Percentiles rank a stretch among this genome's conserved stretches.
phyloP scores from a whole-genome alignment of 208 protist species.

The Trypanosoma scelopori region DNA sequence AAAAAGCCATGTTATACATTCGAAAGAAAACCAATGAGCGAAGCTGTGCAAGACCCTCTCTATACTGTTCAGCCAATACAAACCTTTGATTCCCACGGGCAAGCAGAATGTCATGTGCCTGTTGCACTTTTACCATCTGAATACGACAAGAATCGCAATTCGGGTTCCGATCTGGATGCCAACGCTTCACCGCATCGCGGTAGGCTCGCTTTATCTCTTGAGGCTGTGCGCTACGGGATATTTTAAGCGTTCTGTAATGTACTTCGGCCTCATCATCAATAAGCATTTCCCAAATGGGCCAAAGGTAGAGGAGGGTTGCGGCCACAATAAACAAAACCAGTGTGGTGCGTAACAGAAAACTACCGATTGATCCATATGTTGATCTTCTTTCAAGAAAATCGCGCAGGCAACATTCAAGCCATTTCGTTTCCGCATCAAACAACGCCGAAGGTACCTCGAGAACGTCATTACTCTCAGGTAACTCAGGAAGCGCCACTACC shows the following conservation, averaged over 20 bases:
- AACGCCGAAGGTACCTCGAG: neutral
- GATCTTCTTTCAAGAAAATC: conserved; percentile 63
- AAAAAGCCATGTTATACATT: conserved; percentile 63
- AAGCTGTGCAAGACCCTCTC: conserved; percentile 56
- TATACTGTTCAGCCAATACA: conserved; percentile 65
- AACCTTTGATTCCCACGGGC: conserved; percentile 52
- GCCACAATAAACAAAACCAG: conserved; percentile 32
- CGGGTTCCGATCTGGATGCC: conserved; percentile 85
- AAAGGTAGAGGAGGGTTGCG: conserved; percentile 41
- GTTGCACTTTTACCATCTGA: conserved; percentile 64
- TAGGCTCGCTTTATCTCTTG: conserved; percentile 77
- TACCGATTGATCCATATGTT: conserved; percentile 38
- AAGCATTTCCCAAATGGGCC: conserved; percentile 78
- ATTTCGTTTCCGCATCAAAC: conserved; percentile 32
- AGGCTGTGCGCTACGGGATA: conserved; percentile 36
- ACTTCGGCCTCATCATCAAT: conserved; percentile 70
- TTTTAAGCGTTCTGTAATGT: conserved; percentile 58
- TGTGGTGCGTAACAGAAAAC: conserved; percentile 31
- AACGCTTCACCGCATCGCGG: conserved; percentile 65
- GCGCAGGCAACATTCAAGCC: conserved; percentile 66
- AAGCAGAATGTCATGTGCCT: conserved; percentile 79
- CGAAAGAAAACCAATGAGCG: conserved; percentile 77
- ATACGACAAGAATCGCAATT: conserved; percentile 63
- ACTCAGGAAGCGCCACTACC: conserved; percentile 13
- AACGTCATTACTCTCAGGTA: conserved; percentile 2